Conservation (phyloP, 306 rosid genomes). For the Oemleria cerasiformis region DNA sequence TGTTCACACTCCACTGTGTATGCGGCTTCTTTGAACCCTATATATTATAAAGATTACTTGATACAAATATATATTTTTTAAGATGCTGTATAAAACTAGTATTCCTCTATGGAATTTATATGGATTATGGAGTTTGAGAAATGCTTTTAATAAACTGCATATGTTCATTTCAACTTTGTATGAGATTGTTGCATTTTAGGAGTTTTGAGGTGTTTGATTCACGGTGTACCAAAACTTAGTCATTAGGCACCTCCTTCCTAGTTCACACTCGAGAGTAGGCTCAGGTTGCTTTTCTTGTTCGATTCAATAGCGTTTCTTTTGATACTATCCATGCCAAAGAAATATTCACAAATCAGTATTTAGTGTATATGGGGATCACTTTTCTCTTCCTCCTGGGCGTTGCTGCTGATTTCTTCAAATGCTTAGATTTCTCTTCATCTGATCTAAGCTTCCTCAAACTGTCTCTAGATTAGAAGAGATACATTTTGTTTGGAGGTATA, state of each 20-base stretch:
- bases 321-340: too few species aligned
- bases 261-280: too few species aligned
- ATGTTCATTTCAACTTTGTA: neutral
- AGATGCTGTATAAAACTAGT: conserved; percentile 3
- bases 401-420: neutral
- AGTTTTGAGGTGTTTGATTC: neutral
- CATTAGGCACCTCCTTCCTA: neutral
- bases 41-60: neutral
- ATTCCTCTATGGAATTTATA: neutral
- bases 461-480: neutral
- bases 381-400: neutral
- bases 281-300: too few species aligned
- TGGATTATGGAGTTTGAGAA: conserved; percentile 2
- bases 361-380: too few species aligned
- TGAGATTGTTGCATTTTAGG: neutral
- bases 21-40: conserved; percentile 11
- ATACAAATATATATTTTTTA: conserved; percentile 8
- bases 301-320: too few species aligned
- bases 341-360: too few species aligned
- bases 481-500: neutral
- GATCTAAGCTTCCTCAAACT: neutral
- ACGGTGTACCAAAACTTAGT: neutral
- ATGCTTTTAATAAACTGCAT: neutral
- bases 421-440: neutral
- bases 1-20: conserved; percentile 5